Percentiles rank a stretch among this genome's conserved stretches.
Conservation (phyloP, 495 filamentous ascomycete genomes). For the Neurospora africana region DNA sequence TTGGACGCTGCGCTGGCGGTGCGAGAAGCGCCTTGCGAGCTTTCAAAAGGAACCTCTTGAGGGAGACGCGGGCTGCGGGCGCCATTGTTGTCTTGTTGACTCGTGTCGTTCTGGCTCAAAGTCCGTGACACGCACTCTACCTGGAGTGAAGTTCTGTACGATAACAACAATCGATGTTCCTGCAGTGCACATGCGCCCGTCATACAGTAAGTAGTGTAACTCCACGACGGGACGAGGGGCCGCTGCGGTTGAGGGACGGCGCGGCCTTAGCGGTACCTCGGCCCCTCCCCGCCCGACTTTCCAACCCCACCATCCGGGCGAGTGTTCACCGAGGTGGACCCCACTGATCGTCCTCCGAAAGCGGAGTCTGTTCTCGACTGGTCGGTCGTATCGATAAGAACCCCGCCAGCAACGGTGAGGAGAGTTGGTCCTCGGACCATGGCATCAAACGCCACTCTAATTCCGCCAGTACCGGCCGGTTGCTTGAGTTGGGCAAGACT, state of each 20-base stretch:
- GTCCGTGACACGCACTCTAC: not conserved
- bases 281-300: not conserved
- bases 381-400: not conserved
- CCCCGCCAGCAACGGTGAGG: not conserved
- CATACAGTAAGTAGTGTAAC: not conserved
- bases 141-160: not conserved
- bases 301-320: not conserved
- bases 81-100: not conserved
- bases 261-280: not conserved
- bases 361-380: not conserved
- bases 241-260: not conserved
- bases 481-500: not conserved
- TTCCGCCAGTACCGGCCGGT: not conserved
- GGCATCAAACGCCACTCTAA: not conserved
- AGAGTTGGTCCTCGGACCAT: not conserved
- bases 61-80: conserved; percentile 9
- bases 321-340: not conserved
- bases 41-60: conserved; percentile 28
- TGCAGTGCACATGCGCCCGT: not conserved
- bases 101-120: not conserved
- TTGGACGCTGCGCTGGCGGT: conserved; percentile 21
- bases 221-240: not conserved
- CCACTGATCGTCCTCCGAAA: not conserved
- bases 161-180: not conserved
- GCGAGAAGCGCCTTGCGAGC: conserved; percentile 30